Evolutionary conservation across 202 grass and related monocot species (phyloP), one percentile per base, ranked within the genome.

Genomic region (Setaria viridis): DNA sequence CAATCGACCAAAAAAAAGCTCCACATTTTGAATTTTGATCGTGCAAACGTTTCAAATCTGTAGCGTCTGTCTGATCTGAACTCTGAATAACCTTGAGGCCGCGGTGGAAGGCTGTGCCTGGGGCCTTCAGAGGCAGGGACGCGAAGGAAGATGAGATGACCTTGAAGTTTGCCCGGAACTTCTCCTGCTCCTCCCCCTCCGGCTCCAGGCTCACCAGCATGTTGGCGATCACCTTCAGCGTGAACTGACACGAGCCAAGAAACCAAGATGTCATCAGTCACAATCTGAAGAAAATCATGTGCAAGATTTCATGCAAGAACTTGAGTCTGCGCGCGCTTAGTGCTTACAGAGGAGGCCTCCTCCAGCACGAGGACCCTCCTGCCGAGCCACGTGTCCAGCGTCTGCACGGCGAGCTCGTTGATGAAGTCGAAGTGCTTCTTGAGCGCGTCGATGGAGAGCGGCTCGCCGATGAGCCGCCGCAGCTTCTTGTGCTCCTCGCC

Each of bases 91-190:
- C 88, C 77, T 85, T 69, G 9, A 91, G 90, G 0, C 92, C 92
- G 16, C 79, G 74, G 82, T 94, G 89, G 75, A 94, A 94, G 2
- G 89, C 82, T 9, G 87, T 90, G 43, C 89, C 89, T 3, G 92
- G 92, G 33, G 90, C 45, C 63, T 91, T 92, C 2, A 91, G 71
- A n/a, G 92, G 92, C 70, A 94, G 54, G 7, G 89, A 90, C 33
- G 92, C 77, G 60, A 94, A 94, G 19, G 89, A 91, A 9, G 92
- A 89, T 10, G 92, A 94, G 72, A 90, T 94, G 33, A 87, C 48
- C 89, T 94, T 94, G 85, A 91, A 94, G 70, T 94, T 94, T 3
- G 89, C 89, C 2, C 87, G 84, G 42, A 94, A 91, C 74, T 91
- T 75, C 74, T 91, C 78, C 76, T 91, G 92, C 55, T 90, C 85